Evolutionary conservation across 176 grass and related monocot species (phyloP), one percentile per base, ranked within the genome.

Genomic region (Ensete ventricosum): DNA sequence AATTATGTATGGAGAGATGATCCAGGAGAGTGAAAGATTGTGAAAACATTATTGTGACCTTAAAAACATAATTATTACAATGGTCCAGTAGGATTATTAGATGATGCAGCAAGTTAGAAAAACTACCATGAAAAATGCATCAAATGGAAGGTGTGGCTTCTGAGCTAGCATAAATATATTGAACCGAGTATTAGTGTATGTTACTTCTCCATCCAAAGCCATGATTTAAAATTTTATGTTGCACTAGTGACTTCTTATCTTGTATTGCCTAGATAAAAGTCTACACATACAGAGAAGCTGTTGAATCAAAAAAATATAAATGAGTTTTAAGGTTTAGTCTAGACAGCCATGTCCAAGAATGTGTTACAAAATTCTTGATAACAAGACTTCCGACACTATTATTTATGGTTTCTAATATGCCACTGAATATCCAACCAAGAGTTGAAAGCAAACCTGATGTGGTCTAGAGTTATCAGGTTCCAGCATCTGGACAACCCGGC

Each of bases 401-500:
- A 69, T 50, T 5, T 69, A 69, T 9, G 19, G 3, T 49, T 49
- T 67, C 20, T n/a, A 25, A 23, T 71, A n/a, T 21, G 34, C 34
- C 34, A 43, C 34, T 9, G 3, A n/a, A n/a, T 11, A 51, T 11
- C 52, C 34, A 71, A 51, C 48, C 1, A 62, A 58, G 21, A 17
- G 57, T 53, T 65, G 14, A 64, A 63, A 26, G 53, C 43, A 2
- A 76, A 76, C 74, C 74, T 76, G 59, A 50, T 14, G 43, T 25
- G 57, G 25, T 52, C 4, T 52, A 64, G 16, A 11, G n/a, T 24
- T 51, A 20, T 64, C 59, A 13, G 17, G 48, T 64, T 76, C 74
- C 74, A 76, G 74, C 74, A 76, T 76, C 12, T 52, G 57, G 9
- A 76, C 74, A 64, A 76, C 59, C 29, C 26, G 74, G 17, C 74